A percentile compares a stretch with the other conserved stretches of the same genome.
phyloP scores from a whole-genome alignment of 2,329 filamentous ascomycete genomes.

The Fusarium sublunatum region DNA sequence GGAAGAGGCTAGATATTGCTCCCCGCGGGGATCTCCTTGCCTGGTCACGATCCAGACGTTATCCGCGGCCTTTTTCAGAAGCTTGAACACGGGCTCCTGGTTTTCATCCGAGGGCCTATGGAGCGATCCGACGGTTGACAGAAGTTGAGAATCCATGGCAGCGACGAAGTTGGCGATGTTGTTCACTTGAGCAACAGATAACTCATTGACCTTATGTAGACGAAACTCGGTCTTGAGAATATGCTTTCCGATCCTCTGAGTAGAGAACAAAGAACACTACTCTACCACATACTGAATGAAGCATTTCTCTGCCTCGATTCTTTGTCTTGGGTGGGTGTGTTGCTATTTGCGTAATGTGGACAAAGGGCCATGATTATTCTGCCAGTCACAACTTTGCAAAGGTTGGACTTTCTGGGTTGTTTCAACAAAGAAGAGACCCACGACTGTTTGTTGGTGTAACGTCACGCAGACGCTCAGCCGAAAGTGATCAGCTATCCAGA shows the following conservation, averaged over 20 bases:
- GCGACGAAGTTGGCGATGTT: not conserved
- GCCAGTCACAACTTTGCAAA: constrained; percentile 1
- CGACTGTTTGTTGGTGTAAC: constrained; percentile 2
- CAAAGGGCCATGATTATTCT: constrained; percentile 15
- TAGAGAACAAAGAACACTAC: constrained; percentile 38
- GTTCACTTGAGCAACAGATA: constrained; percentile 3
- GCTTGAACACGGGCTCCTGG: constrained; percentile 42
- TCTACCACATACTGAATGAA: constrained; percentile 9
- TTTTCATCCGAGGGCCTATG: not conserved
- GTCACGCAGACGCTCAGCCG: constrained; percentile 8
- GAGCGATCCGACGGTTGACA: not conserved
- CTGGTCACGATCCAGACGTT: constrained; percentile 50
- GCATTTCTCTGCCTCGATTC: constrained; percentile 11
- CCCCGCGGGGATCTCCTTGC: constrained; percentile 45
- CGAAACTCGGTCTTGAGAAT: not conserved
- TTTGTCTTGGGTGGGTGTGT: constrained; percentile 28
- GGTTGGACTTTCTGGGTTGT: constrained; percentile 14
- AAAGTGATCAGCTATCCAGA: constrained; percentile 1
- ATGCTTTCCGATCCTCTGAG: not conserved
- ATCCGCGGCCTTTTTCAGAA: constrained; percentile 47
- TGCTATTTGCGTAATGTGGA: constrained; percentile 4
- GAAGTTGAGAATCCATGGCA: constrained; percentile 14
- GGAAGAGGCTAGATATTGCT: constrained; percentile 50
- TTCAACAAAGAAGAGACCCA: constrained; percentile 34
- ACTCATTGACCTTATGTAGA: constrained; percentile 1